phyloP scores from a whole-genome alignment of 78 protist species.

The Tieghemostelium lacteum region DNA sequence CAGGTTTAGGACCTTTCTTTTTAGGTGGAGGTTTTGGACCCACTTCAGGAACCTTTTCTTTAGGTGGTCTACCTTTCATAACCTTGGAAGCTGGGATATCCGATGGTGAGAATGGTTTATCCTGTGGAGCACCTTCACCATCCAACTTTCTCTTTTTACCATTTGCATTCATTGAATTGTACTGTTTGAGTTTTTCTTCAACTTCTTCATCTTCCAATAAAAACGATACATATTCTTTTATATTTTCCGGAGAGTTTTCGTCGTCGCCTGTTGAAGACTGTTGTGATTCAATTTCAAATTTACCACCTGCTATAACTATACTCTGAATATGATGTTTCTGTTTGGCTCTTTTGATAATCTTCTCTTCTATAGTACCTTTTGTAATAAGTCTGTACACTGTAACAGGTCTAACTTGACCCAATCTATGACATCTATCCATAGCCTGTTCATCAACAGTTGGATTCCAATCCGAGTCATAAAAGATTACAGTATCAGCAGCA shows the following conservation, averaged over 20 bases:
- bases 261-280: slow-evolving; percentile 6
- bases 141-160: slow-evolving; percentile 59
- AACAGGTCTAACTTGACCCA: slow-evolving; percentile 89
- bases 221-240: slow-evolving; percentile 82
- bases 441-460: slow-evolving; percentile 96
- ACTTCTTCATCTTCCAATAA: slow-evolving; percentile 86
- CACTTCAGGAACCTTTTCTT: slow-evolving; percentile 11
- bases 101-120: slow-evolving; percentile 75
- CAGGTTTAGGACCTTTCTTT: slow-evolving; percentile 68
- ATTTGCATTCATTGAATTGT: not conserved
- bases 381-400: slow-evolving; percentile 92
- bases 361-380: slow-evolving; percentile 93
- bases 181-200: slow-evolving; percentile 53
- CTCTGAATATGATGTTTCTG: slow-evolving; percentile 92
- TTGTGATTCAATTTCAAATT: slow-evolving; percentile 64
- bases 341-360: slow-evolving; percentile 91
- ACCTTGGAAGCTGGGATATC: slow-evolving; percentile 49
- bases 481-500: slow-evolving; percentile 98
- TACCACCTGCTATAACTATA: slow-evolving; percentile 92
- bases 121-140: not conserved
- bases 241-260: slow-evolving; percentile 32
- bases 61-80: slow-evolving; percentile 49
- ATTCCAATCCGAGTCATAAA: slow-evolving; percentile 98
- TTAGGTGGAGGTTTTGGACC: slow-evolving; percentile 44
- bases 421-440: slow-evolving; percentile 96